A percentile compares a stretch with the other conserved stretches of the same genome.
Conservation (phyloP, 2,329 filamentous ascomycete genomes). For the Diaporthe sp. region DNA sequence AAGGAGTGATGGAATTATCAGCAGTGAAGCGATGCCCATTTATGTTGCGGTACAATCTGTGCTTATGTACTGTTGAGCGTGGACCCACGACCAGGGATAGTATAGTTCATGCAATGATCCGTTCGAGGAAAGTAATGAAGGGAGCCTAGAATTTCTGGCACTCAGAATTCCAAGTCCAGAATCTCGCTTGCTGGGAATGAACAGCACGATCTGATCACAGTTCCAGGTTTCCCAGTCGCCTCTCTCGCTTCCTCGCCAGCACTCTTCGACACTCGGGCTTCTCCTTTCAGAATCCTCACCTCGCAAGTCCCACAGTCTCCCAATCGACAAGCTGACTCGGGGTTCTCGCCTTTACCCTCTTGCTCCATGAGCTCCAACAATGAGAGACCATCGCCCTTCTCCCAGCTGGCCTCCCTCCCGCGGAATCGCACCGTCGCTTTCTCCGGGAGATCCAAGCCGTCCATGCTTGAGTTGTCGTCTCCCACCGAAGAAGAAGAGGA, state of each 20-base stretch:
- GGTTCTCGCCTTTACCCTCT: not conserved
- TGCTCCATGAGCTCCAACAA: conserved; percentile 1
- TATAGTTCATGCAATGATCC: too few species aligned
- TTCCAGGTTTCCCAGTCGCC: not conserved
- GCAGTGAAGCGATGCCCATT: too few species aligned
- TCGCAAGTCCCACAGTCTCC: conserved; percentile 7
- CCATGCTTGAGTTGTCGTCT: not conserved
- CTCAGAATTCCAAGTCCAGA: not conserved
- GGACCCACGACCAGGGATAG: too few species aligned
- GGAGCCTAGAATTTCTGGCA: too few species aligned
- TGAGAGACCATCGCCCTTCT: not conserved
- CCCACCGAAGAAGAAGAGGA: not conserved
- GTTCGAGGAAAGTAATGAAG: too few species aligned
- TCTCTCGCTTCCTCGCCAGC: not conserved
- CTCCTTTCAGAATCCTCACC: not conserved
- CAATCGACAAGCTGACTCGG: not conserved
- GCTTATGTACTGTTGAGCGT: too few species aligned
- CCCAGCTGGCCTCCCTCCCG: not conserved
- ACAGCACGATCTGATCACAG: conserved; percentile 3
- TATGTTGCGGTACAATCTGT: too few species aligned
- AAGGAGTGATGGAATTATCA: too few species aligned
- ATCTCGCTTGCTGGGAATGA: not conserved
- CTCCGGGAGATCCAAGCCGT: not conserved
- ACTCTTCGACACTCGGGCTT: not conserved
- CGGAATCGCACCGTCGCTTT: not conserved